Evolutionary conservation across 2,329 filamentous ascomycete genomes (phyloP).

Genomic region (Fusarium sambucinum): DNA sequence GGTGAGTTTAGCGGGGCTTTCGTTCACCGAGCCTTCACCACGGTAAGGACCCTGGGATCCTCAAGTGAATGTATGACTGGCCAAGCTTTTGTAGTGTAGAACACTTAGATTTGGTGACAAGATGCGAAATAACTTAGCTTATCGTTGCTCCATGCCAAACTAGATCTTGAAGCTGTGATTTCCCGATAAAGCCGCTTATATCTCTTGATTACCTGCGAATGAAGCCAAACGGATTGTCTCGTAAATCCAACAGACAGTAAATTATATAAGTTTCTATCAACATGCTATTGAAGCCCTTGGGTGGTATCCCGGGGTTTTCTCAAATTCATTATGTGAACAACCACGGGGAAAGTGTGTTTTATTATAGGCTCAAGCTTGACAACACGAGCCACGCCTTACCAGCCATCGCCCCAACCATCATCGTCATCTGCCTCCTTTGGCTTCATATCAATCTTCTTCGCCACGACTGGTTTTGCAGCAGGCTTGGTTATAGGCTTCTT

Average conservation of each 20-base stretch:
- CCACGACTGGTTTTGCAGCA: conserved; percentile 57
- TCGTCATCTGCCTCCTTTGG: conserved; percentile 70
- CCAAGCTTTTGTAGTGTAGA: not conserved
- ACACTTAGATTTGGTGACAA: not conserved
- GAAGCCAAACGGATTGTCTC: not conserved
- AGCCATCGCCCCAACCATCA: conserved; percentile 75
- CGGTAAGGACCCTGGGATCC: not conserved
- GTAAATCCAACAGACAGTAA: not conserved
- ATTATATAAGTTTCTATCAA: conserved; percentile 29
- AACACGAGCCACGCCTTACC: conserved; percentile 56
- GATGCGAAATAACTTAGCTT: not conserved
- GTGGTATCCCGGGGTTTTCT: conserved; percentile 40
- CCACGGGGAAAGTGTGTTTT: conserved; percentile 12
- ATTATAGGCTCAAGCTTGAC: not conserved
- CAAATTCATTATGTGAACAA: conserved; percentile 14
- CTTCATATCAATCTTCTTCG: conserved; percentile 78
- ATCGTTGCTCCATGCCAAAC: too few relatives aligned
- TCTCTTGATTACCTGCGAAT: not conserved
- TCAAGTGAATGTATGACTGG: not conserved
- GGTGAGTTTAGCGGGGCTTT: conserved; percentile 32
- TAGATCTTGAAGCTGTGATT: too few relatives aligned
- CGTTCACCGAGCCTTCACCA: conserved; percentile 24
- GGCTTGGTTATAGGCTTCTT: conserved; percentile 61
- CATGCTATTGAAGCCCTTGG: conserved; percentile 14
- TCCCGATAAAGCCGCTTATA: too few relatives aligned